Conservation (phyloP, 306 rosid species). For the Abrus pulchellus region DNA sequence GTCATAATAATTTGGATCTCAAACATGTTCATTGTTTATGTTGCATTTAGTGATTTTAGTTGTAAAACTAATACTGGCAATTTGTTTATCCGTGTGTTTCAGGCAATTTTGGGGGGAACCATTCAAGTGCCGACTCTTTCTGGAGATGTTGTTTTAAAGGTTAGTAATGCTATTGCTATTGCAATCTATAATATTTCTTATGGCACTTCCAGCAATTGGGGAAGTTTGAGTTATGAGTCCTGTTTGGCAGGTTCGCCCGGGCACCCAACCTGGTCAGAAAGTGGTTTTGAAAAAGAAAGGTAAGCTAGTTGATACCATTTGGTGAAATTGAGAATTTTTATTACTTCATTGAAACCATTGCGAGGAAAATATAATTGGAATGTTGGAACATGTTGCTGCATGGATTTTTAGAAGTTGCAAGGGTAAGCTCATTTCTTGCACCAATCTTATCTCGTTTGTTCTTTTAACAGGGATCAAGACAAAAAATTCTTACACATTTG, state of each 20-base stretch:
- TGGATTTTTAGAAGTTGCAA: neutral
- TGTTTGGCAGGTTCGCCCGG: conserved; percentile 78
- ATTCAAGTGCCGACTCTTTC: conserved; percentile 90
- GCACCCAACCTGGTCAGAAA: conserved; percentile 93
- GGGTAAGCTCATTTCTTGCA: conserved; percentile 23
- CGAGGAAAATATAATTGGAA: conserved; percentile 24
- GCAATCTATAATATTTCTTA: conserved; percentile 25
- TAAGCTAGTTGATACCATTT: conserved; percentile 45
- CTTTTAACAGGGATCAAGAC: conserved; percentile 70
- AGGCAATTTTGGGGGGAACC: conserved; percentile 96
- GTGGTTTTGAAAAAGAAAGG: conserved; percentile 96
- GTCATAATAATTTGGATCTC: conserved; percentile 18
- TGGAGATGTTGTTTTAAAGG: conserved; percentile 92
- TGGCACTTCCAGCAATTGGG: conserved; percentile 7
- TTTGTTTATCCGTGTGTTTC: conserved; percentile 15
- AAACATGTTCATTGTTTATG: neutral
- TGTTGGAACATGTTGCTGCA: neutral
- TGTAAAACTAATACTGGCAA: neutral
- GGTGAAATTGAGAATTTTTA: neutral
- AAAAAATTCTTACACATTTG: conserved; percentile 69
- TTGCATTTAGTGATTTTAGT: neutral
- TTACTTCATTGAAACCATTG: neutral
- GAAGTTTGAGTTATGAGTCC: conserved; percentile 22
- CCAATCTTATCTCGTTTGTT: conserved; percentile 16
- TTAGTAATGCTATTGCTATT: conserved; percentile 42